Evolutionary conservation across 495 filamentous ascomycete genomes (phyloP), one percentile per base, ranked within the genome.

Genomic region (Hyaloscypha hepaticicola): DNA sequence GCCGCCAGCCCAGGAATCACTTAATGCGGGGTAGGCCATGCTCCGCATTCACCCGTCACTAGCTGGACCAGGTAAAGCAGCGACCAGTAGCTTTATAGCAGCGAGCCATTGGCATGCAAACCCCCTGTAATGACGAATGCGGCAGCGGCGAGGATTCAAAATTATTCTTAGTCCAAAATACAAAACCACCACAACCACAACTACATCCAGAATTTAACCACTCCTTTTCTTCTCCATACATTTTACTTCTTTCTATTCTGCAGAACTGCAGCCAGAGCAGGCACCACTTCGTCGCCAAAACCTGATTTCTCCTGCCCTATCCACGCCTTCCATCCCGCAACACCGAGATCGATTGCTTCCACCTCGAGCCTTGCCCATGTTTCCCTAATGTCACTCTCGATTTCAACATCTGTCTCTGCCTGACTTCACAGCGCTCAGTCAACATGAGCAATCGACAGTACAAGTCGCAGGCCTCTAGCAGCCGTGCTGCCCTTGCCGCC

Each of bases 401-500:
- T 45, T 16, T 45, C 19, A 16, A 45, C 38, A 1, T 3, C 3
- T 14, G 22, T 26, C 31, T 3, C 3, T 14, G 22, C 34, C 21
- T 16, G 28, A 14, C 53, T 3, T 21, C 53, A 7, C 8, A 26
- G 2, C 11, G 2, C 3, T 31, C 33, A 28, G 25, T n/a, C 59
- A 60, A 5, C 22, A 72, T 70, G 70, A 89, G 85, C 72, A 90
- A 86, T 77, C 83, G 82, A 74, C 70, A 75, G 57, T 85, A 84
- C 80, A 90, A 88, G 72, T 82, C 83, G 16, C 87, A 90, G 72
- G 88, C 88, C 58, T 91, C 88, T 70, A 89, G 87, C 74, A 87
- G 85, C 71, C 83, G 87, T 22, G 88, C 85, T 66, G 81, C 83
- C 25, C 58, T 61, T 12, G 64, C 73, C 14, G 34, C 38, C n/a